Conservation (phyloP, 2,329 filamentous ascomycete species). For the Aureobasidium pullulans region DNA sequence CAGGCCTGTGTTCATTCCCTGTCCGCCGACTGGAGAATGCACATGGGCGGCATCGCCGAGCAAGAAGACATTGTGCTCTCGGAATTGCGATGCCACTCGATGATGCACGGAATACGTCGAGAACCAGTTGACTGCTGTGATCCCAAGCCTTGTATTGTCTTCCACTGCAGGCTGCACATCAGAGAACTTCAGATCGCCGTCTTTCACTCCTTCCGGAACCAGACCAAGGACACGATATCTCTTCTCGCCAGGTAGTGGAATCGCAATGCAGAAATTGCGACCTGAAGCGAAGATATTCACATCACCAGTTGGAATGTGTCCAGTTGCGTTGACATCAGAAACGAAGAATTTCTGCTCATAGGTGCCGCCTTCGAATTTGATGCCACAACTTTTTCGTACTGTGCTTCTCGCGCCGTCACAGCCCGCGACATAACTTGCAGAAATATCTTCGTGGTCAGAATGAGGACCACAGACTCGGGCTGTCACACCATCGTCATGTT, state of each 20-base stretch:
- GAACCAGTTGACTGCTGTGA: constrained; percentile 9
- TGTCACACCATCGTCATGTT: too few relatives aligned
- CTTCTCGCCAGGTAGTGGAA: not conserved
- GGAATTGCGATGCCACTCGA: not conserved
- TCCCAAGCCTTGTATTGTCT: not conserved
- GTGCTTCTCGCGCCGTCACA: constrained; percentile 48
- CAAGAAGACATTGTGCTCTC: constrained; percentile 19
- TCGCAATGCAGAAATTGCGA: not conserved
- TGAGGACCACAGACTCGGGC: too few relatives aligned
- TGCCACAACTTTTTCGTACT: constrained; percentile 42
- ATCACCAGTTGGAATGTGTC: not conserved
- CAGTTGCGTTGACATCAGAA: constrained; percentile 29
- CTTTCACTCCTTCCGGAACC: not conserved
- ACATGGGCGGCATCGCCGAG: constrained; percentile 31
- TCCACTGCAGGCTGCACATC: not conserved
- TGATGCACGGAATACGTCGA: constrained; percentile 10
- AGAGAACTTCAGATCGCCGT: not conserved
- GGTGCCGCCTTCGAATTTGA: constrained; percentile 48
- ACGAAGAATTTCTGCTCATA: constrained; percentile 46
- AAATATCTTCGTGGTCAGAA: not conserved
- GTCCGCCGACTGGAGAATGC: constrained; percentile 30
- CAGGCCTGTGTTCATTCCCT: constrained; percentile 34
- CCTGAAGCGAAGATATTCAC: not conserved
- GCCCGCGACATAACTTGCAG: constrained; percentile 20
- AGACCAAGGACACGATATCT: not conserved